A percentile compares a stretch with the other conserved stretches of the same genome.
Evolutionary conservation across 192 early-diverging fungal genomes (phyloP).

Genomic region (Phycomyces nitens): DNA sequence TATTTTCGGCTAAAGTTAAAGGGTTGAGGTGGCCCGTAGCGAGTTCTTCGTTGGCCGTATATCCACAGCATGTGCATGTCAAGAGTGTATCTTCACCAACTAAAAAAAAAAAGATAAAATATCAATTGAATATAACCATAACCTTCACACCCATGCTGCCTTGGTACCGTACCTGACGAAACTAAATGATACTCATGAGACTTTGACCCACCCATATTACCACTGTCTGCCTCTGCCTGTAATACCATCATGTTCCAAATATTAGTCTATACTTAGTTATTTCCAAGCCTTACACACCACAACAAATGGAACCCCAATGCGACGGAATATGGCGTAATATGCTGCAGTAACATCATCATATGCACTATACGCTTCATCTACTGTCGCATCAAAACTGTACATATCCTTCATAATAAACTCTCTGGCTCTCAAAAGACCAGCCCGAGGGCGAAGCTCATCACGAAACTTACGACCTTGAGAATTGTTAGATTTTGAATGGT

Average conservation of each 20-base stretch:
- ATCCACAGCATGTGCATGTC: slow-evolving; percentile 67
- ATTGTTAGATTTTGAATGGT: too few species aligned
- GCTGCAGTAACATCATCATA: slow-evolving; percentile 73
- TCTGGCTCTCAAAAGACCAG: slow-evolving; percentile 77
- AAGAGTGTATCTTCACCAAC: slow-evolving; percentile 83
- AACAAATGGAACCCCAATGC: slow-evolving; percentile 75
- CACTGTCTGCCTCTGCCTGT: slow-evolving; percentile 85
- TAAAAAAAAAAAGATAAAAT: not conserved
- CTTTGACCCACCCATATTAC: slow-evolving; percentile 83
- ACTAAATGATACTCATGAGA: slow-evolving; percentile 91
- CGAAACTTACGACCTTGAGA: slow-evolving; percentile 82
- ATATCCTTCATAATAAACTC: slow-evolving; percentile 98
- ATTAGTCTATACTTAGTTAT: too few species aligned
- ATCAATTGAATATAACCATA: too few species aligned
- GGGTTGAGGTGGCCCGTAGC: slow-evolving; percentile 41
- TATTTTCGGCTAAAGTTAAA: not conserved
- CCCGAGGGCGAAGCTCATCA: slow-evolving; percentile 80
- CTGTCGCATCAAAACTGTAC: slow-evolving; percentile 80
- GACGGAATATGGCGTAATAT: slow-evolving; percentile 71
- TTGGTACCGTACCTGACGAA: slow-evolving; percentile 57
- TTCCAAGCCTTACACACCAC: slow-evolving; percentile 47
- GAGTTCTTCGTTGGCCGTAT: slow-evolving; percentile 83
- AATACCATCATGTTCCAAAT: too few species aligned
- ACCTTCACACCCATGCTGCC: too few species aligned
- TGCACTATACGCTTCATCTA: slow-evolving; percentile 64